phyloP scores from a whole-genome alignment of 2,329 filamentous ascomycete species.

The Paecilomyces dactylethromorphus region DNA sequence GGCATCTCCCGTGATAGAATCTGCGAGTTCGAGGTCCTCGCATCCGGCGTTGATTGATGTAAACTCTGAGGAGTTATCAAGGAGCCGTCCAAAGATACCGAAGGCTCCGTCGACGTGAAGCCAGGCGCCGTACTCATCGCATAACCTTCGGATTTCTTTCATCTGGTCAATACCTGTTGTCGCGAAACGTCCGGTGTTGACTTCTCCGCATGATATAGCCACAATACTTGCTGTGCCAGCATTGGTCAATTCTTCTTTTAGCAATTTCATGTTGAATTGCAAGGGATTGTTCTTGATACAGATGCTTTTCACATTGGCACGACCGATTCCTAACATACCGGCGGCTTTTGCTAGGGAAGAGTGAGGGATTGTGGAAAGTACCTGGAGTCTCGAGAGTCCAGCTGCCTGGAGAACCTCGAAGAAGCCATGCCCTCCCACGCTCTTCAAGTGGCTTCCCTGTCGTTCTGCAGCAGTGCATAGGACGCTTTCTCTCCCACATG shows the following conservation, averaged over 20 bases:
- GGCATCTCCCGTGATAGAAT: conserved; percentile 79
- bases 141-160: conserved; percentile 57
- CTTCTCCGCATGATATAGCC: conserved; percentile 76
- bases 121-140: conserved; percentile 71
- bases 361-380: conserved; percentile 76
- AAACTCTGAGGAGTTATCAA: conserved; percentile 56
- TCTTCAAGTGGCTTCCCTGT: conserved; percentile 22
- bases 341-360: conserved; percentile 81
- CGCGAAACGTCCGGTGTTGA: conserved; percentile 82
- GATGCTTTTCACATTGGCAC: conserved; percentile 60
- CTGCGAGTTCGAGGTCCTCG: conserved; percentile 69
- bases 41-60: conserved; percentile 42
- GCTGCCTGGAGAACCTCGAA: conserved; percentile 58
- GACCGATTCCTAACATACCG: conserved; percentile 71
- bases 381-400: conserved; percentile 61
- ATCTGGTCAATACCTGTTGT: conserved; percentile 54
- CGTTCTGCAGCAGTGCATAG: conserved; percentile 37
- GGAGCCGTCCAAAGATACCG: conserved; percentile 68
- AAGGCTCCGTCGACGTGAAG: conserved; percentile 89
- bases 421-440: conserved; percentile 65
- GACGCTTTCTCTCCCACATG: conserved; percentile 61
- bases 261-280: conserved; percentile 58
- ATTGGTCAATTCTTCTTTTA: conserved; percentile 55
- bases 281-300: conserved; percentile 49
- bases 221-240: conserved; percentile 64